Evolutionary conservation across 1,284 basidiomycete genomes (phyloP), one percentile per base, ranked within the genome.

Genomic region (Leccinum subrobustum): DNA sequence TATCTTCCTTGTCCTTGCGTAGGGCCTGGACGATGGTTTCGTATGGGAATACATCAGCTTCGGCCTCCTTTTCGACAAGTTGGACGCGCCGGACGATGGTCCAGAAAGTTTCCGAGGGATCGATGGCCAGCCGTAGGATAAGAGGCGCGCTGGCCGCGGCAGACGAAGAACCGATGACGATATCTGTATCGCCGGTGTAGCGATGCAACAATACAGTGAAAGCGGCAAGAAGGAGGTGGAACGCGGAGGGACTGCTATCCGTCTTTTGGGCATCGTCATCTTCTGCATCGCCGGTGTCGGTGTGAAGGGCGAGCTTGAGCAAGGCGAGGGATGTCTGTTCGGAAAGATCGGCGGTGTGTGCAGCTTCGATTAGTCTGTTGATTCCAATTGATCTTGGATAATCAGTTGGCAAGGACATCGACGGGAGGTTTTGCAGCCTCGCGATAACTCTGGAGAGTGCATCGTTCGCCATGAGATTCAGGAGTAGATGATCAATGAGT

Each of bases 141-240:
- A 98, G 80, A 6, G 96, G 95, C 62, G 92, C 86, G 39, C 85
- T 83, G 2, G 85, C 86, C n/a, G 85, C 80, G 1, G 89, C 86
- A 18, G 92, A 91, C 16, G 94, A 96, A 1, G 95, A 95, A 56
- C 93, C 96, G 67, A 99, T 91, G 63, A 98, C 84, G 64, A 99
- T 82, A 69, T 98, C 95, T 12, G 90, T 96, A 75, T 99, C 97
- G 56, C 93, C 95, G 0, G 97, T 98, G 78, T 96, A 98, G 48
- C 97, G 84, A 79, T 98, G 95, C 12, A 99, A 80, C 37, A 99
- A 81, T 39, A 97, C 91, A 23, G 88, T 84, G 76, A 99, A 98
- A 1, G 96, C 91, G 18, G 96, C 87, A 52, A 99, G 83, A 52
- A 99, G 85, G 14, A 99, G 82, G 73, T 98, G 95, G 75, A 95